A percentile compares a stretch with the other conserved stretches of the same genome.
Evolutionary conservation across 1,139 yeast species (phyloP).

Genomic region (Ashbya aceris): DNA sequence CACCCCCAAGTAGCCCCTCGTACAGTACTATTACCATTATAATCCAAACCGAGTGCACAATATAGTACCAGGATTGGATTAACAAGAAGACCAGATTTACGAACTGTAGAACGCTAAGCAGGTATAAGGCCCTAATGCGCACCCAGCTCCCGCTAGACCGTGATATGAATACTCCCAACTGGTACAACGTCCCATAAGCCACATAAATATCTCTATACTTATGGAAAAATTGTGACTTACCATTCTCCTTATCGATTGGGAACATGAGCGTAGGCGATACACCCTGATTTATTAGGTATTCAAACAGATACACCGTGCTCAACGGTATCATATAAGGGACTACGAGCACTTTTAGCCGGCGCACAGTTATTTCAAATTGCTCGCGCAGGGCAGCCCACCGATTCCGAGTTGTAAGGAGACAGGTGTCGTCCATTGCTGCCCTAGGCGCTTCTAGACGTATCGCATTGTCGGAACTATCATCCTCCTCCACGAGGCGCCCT

Average conservation of each 20-base stretch:
- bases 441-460: too few species aligned
- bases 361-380: conserved; percentile 35
- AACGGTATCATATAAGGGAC: conserved; percentile 77
- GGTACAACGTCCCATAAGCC: conserved; percentile 86
- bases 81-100: conserved; percentile 52
- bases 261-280: conserved; percentile 79
- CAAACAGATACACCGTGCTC: conserved; percentile 73
- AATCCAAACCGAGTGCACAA: conserved; percentile 58
- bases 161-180: conserved; percentile 84
- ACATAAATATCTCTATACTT: conserved; percentile 82
- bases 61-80: conserved; percentile 51
- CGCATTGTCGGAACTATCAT: conserved; percentile 5
- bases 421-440: too few species aligned
- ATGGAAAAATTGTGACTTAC: conserved; percentile 32
- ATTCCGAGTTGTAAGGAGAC: too few species aligned
- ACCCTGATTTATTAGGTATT: conserved; percentile 86
- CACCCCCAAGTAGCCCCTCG: conserved; percentile 87
- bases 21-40: conserved; percentile 59
- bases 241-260: conserved; percentile 43
- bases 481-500: too few species aligned
- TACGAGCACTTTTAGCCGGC: conserved; percentile 42
- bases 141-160: conserved; percentile 68
- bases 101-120: conserved; percentile 60
- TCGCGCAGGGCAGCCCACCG: neutral
- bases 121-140: conserved; percentile 48